Evolutionary conservation across 2,329 filamentous ascomycete species (phyloP).

Genomic region (Colletotrichum zoysiae): DNA sequence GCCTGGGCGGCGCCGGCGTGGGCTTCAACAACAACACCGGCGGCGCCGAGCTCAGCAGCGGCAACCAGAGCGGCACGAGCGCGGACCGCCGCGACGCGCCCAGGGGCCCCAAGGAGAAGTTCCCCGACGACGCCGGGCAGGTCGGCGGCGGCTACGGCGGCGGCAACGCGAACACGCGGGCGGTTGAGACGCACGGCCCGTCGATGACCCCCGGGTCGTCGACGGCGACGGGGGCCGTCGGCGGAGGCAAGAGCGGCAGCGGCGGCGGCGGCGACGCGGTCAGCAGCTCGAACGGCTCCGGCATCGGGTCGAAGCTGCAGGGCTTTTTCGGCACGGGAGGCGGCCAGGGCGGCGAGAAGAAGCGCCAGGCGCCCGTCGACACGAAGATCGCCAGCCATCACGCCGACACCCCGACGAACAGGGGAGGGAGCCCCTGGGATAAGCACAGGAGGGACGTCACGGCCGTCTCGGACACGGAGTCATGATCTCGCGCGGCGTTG

Average conservation of each 20-base stretch:
- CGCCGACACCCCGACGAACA: slow-evolving; percentile 40
- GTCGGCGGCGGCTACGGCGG: slow-evolving; percentile 50
- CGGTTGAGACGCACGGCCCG: slow-evolving; percentile 44
- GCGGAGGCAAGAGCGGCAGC: slow-evolving; percentile 19
- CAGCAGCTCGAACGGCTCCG: slow-evolving; percentile 13
- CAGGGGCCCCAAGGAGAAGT: slow-evolving; percentile 47
- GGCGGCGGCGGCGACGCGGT: not conserved
- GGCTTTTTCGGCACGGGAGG: slow-evolving; percentile 47
- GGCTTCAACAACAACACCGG: slow-evolving; percentile 49
- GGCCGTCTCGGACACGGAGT: slow-evolving; percentile 11
- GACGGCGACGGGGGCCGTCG: slow-evolving; percentile 9
- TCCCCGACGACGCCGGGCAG: slow-evolving; percentile 51
- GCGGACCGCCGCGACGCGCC: slow-evolving; percentile 43
- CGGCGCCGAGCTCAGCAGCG: slow-evolving; percentile 47
- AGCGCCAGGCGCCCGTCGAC: slow-evolving; percentile 24
- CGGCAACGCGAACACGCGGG: slow-evolving; percentile 48
- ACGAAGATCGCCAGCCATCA: slow-evolving; percentile 38
- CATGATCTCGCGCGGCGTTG: not conserved
- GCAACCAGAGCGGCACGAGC: slow-evolving; percentile 42
- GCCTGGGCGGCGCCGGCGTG: slow-evolving; percentile 50
- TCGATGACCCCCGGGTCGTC: slow-evolving; percentile 11
- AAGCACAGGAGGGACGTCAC: slow-evolving; percentile 41
- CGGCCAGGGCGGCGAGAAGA: slow-evolving; percentile 33
- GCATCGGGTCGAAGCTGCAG: slow-evolving; percentile 36
- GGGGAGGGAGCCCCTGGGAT: slow-evolving; percentile 38